These are phyloP conservation scores for Beauveria caledonica DNA, from an alignment of 2,329 filamentous ascomycete species.

Conservation along the genomic window DNA sequence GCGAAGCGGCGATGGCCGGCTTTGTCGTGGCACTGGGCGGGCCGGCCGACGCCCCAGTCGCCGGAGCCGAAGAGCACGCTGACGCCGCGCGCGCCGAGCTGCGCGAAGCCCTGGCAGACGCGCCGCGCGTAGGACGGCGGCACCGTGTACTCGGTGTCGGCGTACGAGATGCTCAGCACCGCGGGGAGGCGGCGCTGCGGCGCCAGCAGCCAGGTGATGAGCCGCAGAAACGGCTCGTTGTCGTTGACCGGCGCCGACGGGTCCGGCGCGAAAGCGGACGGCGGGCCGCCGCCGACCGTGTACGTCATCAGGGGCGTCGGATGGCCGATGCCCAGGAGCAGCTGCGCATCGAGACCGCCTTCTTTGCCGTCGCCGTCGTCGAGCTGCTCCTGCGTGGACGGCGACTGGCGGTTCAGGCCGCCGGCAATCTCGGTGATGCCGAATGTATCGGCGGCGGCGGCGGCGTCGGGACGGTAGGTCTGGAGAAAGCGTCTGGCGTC, in stretches of 20 bases:
- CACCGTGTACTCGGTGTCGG: slow-evolving; percentile 6
- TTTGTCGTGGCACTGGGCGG: background rate
- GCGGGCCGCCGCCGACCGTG: background rate
- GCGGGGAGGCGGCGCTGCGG: background rate
- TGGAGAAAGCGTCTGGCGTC: background rate
- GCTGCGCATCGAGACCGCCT: slow-evolving; percentile 3
- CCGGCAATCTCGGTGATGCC: background rate
- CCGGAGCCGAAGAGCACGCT: slow-evolving; percentile 6
- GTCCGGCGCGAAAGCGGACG: background rate
- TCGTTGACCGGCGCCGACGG: background rate
- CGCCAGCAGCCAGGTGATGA: slow-evolving; percentile 5
- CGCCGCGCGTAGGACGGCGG: slow-evolving; percentile 5
- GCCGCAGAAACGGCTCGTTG: slow-evolving; percentile 4
- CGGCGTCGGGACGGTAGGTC: slow-evolving; percentile 2
- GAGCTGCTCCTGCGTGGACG: background rate
- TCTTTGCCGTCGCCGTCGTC: background rate
- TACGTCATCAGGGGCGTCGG: slow-evolving; percentile 1
- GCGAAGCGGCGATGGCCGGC: background rate
- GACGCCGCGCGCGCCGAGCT: slow-evolving; percentile 9
- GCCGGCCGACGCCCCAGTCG: slow-evolving; percentile 6
- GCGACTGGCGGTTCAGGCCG: background rate
- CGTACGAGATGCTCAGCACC: slow-evolving; percentile 8
- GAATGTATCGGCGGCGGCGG: background rate
- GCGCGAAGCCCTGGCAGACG: slow-evolving; percentile 6
- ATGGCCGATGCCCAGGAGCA: background rate